Base-by-base conservation (phyloP, 2,329 filamentous ascomycete species). In the Fusarium sp. region DNA sequence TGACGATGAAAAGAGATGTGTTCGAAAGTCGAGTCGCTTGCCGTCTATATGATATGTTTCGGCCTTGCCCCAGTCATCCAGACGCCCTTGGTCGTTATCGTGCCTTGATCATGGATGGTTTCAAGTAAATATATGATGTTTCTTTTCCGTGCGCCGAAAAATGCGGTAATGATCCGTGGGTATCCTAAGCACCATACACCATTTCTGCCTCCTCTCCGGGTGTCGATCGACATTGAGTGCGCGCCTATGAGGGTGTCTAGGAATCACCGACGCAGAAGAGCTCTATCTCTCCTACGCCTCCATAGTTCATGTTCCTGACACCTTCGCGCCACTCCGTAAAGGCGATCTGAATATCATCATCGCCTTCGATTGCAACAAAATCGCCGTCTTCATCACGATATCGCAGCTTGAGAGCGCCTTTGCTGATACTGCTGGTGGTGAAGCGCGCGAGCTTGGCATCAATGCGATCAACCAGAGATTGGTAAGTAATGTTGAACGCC, bases 341-440 rank as follows among this genome's bases (percentile, higher is more conserved):
- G 7, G 96, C 96, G 73, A 96, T 94, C 75, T 97, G 93, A 42
- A 99, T 96, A 72, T 98, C 96, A 75, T 99, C 96, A 75, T 99
- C 96, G 65, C 92, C 95, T 78, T 96, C 92, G 56, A 99, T 98
- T 52, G 91, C 94, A 65, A 99, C 93, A 77, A 91, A 95, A 76
- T 98, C 96, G 48, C 93, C 93, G 71, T 99, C 96, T 75, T 94
- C 92, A 76, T 99, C 96, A 52, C 91, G 88, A 80, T 98, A 99
- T 66, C 94, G 92, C 57, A 99, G 84, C 80, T 94, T 93, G 73
- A 98, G 89, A 70, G 91, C 91, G 66, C 93, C 92, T 75, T 89
- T 91, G 72, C 90, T 90, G 75, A 98, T 94, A 54, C 92, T 94
- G 77, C 93, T 92, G 72, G 87, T 91, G 21, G 93, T 97, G 74